These are phyloP conservation scores for Globisporangium sylvaticum DNA, from an alignment of 352 stramenopile genomes.

Conservation along the genomic window DNA sequence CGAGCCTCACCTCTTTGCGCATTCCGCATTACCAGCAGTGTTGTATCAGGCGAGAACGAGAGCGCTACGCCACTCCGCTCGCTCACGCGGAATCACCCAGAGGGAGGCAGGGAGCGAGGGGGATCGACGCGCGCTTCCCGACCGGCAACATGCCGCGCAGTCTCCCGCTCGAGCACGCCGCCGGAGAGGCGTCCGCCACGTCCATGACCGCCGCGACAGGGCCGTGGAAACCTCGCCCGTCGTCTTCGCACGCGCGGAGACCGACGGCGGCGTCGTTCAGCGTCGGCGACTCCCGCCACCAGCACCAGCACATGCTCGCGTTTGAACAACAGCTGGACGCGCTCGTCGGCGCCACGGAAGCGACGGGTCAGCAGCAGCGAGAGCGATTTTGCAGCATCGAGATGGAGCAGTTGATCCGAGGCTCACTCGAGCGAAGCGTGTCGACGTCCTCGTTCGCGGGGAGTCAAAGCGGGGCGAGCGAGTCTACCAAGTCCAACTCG, in stretches of 20 bases:
- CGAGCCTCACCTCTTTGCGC: background rate
- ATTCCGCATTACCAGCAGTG: background rate
- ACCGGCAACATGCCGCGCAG: conserved; percentile 11
- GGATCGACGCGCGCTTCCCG: background rate
- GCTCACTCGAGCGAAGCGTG: conserved; percentile 11
- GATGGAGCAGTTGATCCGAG: conserved; percentile 1
- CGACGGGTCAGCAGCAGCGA: conserved; percentile 4
- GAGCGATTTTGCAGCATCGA: background rate
- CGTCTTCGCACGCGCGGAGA: background rate
- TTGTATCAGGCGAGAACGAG: background rate
- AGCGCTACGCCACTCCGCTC: background rate
- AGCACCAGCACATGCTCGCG: conserved; percentile 10
- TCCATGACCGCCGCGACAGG: conserved; percentile 10
- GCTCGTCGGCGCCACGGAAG: conserved; percentile 9
- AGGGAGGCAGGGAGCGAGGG: background rate
- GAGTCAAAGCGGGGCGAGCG: conserved; percentile 2
- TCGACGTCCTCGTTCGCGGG: conserved; percentile 12
- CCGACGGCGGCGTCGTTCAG: conserved; percentile 23
- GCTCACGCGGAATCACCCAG: background rate
- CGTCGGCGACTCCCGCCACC: conserved; percentile 14
- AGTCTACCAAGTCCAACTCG: background rate
- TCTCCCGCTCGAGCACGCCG: conserved; percentile 8
- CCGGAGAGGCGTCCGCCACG: background rate
- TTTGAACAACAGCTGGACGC: conserved; percentile 16
- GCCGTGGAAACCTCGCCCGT: conserved; percentile 2